Conservation (phyloP, 2,329 filamentous ascomycete genomes). For the Fusarium nisikadoi region DNA sequence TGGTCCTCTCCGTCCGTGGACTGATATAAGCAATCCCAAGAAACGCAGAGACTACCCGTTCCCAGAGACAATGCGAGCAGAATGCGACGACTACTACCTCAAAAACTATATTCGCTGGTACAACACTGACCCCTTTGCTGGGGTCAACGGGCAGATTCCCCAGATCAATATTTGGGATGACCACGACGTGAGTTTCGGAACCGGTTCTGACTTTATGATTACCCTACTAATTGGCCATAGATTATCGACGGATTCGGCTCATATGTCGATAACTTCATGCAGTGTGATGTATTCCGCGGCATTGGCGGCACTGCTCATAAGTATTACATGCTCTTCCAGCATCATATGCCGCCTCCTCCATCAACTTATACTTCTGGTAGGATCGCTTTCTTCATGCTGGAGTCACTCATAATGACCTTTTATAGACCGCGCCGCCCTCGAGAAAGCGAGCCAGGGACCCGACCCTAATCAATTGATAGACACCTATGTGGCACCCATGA, state of each 20-base stretch:
- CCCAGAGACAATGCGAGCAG: slow-evolving; percentile 78
- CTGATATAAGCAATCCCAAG: slow-evolving; percentile 82
- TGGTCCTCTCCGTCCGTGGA: slow-evolving; percentile 85
- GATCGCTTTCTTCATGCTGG: neutral
- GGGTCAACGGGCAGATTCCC: slow-evolving; percentile 89
- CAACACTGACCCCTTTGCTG: slow-evolving; percentile 82
- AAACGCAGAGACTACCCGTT: slow-evolving; percentile 85
- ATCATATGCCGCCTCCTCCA: slow-evolving; percentile 85
- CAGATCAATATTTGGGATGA: slow-evolving; percentile 99
- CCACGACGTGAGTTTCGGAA: slow-evolving; percentile 71
- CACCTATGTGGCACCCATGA: slow-evolving; percentile 73
- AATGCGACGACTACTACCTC: slow-evolving; percentile 91
- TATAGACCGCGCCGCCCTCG: slow-evolving; percentile 41
- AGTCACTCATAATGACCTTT: slow-evolving; percentile 17
- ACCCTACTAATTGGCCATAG: slow-evolving; percentile 59
- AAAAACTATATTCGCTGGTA: slow-evolving; percentile 91
- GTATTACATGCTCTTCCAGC: slow-evolving; percentile 98
- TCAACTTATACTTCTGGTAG: slow-evolving; percentile 77
- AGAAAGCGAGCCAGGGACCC: slow-evolving; percentile 58
- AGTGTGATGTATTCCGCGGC: slow-evolving; percentile 88
- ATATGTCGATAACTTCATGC: slow-evolving; percentile 94
- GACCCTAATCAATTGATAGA: slow-evolving; percentile 79
- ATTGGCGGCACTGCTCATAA: slow-evolving; percentile 94
- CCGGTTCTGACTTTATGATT: neutral
- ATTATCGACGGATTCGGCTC: slow-evolving; percentile 94